Evolutionary conservation across 345 rosid genomes (phyloP).

Genomic region (Diplotaxis tenuifolia): DNA sequence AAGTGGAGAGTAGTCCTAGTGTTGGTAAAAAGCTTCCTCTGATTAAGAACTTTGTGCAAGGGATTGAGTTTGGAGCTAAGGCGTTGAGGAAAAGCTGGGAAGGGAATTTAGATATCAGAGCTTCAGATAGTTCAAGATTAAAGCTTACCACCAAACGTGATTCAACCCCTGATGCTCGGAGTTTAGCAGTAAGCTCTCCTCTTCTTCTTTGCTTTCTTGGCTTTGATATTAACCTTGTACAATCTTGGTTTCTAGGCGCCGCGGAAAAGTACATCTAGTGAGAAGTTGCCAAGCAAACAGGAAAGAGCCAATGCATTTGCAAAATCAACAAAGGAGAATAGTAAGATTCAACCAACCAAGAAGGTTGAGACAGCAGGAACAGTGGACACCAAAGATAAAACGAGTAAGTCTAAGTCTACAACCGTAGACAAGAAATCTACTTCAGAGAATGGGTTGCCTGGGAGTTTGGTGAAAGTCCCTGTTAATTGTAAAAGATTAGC

Average conservation of each 20-base stretch:
- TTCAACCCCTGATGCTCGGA: slow-evolving; percentile 52
- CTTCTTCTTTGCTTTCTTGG: neutral
- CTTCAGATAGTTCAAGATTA: slow-evolving; percentile 44
- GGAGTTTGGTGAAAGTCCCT: slow-evolving; percentile 71
- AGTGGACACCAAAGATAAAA: slow-evolving; percentile 53
- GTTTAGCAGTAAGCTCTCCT: slow-evolving; percentile 57
- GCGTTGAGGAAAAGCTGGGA: slow-evolving; percentile 99
- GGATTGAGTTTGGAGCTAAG: slow-evolving; percentile 83
- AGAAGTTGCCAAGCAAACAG: slow-evolving; percentile 54
- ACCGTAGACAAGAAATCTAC: slow-evolving; percentile 49
- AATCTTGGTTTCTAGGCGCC: slow-evolving; percentile 56
- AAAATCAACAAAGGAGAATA: slow-evolving; percentile 58
- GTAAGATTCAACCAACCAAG: slow-evolving; percentile 48
- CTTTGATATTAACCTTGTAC: slow-evolving; percentile 5
- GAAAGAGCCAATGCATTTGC: slow-evolving; percentile 50
- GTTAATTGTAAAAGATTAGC: slow-evolving; percentile 60
- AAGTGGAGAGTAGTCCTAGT: slow-evolving; percentile 51
- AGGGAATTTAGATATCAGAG: slow-evolving; percentile 73
- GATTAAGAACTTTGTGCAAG: slow-evolving; percentile 63
- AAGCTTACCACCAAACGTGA: slow-evolving; percentile 46
- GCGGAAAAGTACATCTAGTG: slow-evolving; percentile 75
- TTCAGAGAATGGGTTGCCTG: slow-evolving; percentile 64
- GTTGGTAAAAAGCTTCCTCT: slow-evolving; percentile 53
- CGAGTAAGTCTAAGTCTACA: slow-evolving; percentile 42
- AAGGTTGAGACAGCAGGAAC: slow-evolving; percentile 49